Base-by-base conservation (phyloP, 179 eudicot genomes). In the Monotropa hypopitys region DNA sequence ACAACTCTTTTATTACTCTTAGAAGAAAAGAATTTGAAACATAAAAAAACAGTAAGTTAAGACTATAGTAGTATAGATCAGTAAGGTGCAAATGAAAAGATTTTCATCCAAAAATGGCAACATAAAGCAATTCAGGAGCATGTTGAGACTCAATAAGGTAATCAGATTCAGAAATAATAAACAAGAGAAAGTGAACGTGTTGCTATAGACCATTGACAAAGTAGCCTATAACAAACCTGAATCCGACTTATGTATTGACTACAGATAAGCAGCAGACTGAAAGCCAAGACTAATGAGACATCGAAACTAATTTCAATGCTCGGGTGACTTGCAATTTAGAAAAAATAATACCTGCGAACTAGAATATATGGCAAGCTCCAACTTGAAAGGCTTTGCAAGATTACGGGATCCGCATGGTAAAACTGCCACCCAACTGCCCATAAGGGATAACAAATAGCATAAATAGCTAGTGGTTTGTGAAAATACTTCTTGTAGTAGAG, bases 301-400 rank as follows among this genome's bases (percentile, higher is more conserved):
- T 5, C 5, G 21, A 3, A 45, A 62, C 32, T 21, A 63, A 63
- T 13, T 3, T 7, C 11, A 20, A 4, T 46, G 46, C 16, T 49
- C 0, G 7, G 45, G 28, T 30, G 51, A 68, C 49, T 61, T 9
- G 33, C 4, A 74, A n/a, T 50, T 15, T 4, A 70, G 45, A 72
- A 65, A 73, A 35, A 4, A 47, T 70, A 80, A 59, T 88, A 95
- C 99, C 97, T 90, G 94, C 23, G 49, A 3, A 83, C 85, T 79
- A 53, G 86, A 13, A 81, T 95, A 95, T 76, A 95, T 78, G 33
- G 94, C 96, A 77, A 95, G 99, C 86, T 95, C 99, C 90, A 95
- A 86, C 85, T 88, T 95, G 81, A 91, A 87, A 78, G 98, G 98
- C 81, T 84, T 87, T 30, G 80, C 63, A 47, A 85, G 91, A 79